Evolutionary conservation across 1,284 basidiomycete genomes (phyloP).

Genomic region (Hypsizygus ulmarius): DNA sequence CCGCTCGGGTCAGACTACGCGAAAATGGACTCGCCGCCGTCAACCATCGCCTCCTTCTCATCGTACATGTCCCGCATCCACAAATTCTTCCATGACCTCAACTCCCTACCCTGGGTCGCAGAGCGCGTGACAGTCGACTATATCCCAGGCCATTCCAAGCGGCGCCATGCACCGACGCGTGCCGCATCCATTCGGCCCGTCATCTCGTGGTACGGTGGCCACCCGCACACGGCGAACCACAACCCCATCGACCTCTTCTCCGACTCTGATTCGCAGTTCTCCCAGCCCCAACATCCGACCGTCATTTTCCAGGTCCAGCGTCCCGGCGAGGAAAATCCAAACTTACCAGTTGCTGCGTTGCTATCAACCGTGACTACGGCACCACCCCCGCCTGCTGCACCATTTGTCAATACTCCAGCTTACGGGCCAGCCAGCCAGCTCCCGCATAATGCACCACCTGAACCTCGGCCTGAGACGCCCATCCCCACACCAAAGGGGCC

Average conservation of each 20-base stretch:
- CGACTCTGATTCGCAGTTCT: conserved; percentile 9
- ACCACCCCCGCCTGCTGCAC: too few relatives aligned
- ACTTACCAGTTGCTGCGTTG: neutral
- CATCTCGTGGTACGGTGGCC: conserved; percentile 15
- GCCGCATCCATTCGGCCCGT: conserved; percentile 4
- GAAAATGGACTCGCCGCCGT: conserved; percentile 32
- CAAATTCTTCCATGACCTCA: conserved; percentile 29
- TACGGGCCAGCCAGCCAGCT: neutral
- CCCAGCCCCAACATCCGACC: neutral
- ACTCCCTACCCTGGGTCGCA: conserved; percentile 37
- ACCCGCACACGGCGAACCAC: conserved; percentile 2
- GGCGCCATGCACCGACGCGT: conserved; percentile 12
- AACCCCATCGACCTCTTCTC: conserved; percentile 11
- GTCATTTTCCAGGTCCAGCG: neutral
- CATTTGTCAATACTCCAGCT: neutral
- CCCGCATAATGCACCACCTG: conserved; percentile 1
- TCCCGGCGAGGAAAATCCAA: neutral
- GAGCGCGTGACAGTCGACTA: conserved; percentile 40
- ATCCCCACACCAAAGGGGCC: neutral
- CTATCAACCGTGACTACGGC: too few relatives aligned
- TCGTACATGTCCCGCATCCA: conserved; percentile 32
- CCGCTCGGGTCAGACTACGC: conserved; percentile 31
- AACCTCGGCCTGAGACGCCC: conserved; percentile 4
- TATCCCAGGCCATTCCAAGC: conserved; percentile 32
- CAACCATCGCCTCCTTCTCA: conserved; percentile 27